Evolutionary conservation across 2,329 filamentous ascomycete genomes (phyloP).

Genomic region (Didymellaceae sp.): DNA sequence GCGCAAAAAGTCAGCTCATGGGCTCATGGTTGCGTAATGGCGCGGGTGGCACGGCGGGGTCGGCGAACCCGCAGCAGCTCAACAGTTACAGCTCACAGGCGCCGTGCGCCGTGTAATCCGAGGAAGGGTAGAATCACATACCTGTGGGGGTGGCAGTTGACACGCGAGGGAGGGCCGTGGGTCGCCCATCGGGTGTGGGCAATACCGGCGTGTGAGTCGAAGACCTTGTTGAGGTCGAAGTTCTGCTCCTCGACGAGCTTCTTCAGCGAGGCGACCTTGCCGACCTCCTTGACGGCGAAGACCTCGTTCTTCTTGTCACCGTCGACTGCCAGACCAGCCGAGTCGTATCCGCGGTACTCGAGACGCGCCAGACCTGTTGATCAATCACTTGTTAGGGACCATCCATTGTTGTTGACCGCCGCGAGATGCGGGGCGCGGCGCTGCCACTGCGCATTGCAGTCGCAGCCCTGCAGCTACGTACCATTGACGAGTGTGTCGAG

Average conservation of each 20-base stretch:
- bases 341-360: conserved; percentile 99
- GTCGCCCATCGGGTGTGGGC: conserved; percentile 99
- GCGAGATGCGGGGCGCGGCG: neutral
- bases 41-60: conserved; percentile 13
- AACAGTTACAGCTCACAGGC: conserved; percentile 11
- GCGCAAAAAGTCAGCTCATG: conserved; percentile 1
- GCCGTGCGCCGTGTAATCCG: conserved; percentile 11
- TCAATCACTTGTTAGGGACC: conserved; percentile 29
- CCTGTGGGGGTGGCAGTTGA: conserved; percentile 99
- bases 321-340: conserved; percentile 92
- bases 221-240: conserved; percentile 87
- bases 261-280: conserved; percentile 97
- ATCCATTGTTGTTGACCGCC: conserved; percentile 10
- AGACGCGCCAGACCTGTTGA: conserved; percentile 83
- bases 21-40: conserved; percentile 10
- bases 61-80: conserved; percentile 12
- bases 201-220: conserved; percentile 98
- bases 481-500: conserved; percentile 96
- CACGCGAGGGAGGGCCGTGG: conserved; percentile 88
- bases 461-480: conserved; percentile 54
- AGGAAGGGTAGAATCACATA: conserved; percentile 63
- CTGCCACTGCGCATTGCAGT: conserved; percentile 7
- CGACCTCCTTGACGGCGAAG: conserved; percentile 97
- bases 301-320: conserved; percentile 99
- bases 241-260: conserved; percentile 85